Percentiles rank a stretch among this genome's conserved stretches.
Evolutionary conservation across 2,329 filamentous ascomycete species (phyloP).

Genomic region (Aspergillus clavatus): DNA sequence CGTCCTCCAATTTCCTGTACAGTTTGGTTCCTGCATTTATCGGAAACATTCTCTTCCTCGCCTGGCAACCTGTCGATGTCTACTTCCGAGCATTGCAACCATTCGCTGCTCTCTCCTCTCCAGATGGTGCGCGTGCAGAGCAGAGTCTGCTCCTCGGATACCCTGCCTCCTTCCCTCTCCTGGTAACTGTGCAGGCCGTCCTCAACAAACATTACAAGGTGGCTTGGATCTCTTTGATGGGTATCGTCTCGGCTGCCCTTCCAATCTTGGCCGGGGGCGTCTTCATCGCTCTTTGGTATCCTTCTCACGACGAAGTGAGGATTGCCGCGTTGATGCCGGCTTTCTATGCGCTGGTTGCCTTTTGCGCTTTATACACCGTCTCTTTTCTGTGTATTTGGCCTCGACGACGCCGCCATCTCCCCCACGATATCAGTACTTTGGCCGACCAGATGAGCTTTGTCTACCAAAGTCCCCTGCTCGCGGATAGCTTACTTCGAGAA

Average conservation of each 20-base stretch:
- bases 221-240: slow-evolving; percentile 52
- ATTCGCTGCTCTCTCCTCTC: slow-evolving; percentile 51
- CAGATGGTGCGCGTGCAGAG: slow-evolving; percentile 51
- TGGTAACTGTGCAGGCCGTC: slow-evolving; percentile 49
- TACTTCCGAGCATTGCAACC: slow-evolving; percentile 57
- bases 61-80: slow-evolving; percentile 56
- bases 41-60: slow-evolving; percentile 55
- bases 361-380: slow-evolving; percentile 66
- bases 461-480: slow-evolving; percentile 64
- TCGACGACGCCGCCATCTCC: slow-evolving; percentile 58
- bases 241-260: slow-evolving; percentile 48
- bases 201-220: slow-evolving; percentile 55
- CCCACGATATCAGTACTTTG: slow-evolving; percentile 67
- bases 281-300: slow-evolving; percentile 59
- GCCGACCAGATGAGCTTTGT: slow-evolving; percentile 75
- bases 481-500: slow-evolving; percentile 68
- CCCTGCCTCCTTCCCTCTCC: slow-evolving; percentile 49
- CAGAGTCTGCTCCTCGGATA: slow-evolving; percentile 55
- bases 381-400: slow-evolving; percentile 60
- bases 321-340: slow-evolving; percentile 71
- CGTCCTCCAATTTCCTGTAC: slow-evolving; percentile 82
- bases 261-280: slow-evolving; percentile 58
- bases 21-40: slow-evolving; percentile 58
- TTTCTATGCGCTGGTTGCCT: slow-evolving; percentile 66
- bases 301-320: slow-evolving; percentile 39